Percentiles rank a stretch among this genome's conserved stretches.
These are phyloP conservation scores for Aspergillus haitiensis DNA, from an alignment of 495 filamentous ascomycete species.

Conservation along the genomic window DNA sequence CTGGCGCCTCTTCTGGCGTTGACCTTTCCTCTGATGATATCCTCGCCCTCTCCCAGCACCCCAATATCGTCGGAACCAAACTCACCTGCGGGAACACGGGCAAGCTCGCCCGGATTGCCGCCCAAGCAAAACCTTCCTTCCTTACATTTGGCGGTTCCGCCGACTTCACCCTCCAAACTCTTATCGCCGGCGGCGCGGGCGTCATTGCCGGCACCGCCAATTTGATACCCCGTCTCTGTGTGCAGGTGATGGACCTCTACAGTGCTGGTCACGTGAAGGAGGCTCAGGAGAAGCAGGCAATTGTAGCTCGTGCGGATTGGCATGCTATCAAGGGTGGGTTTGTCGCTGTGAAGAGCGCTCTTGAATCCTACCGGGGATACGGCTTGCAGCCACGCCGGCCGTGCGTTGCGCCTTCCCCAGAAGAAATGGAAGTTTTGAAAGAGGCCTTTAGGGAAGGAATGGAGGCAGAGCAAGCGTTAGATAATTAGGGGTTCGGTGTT, in stretches of 20 bases:
- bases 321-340: constrained; percentile 82
- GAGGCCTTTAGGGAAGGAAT: constrained; percentile 75
- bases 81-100: constrained; percentile 94
- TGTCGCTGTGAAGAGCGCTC: constrained; percentile 77
- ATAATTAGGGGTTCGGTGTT: constrained; percentile 22
- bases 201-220: constrained; percentile 86
- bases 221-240: constrained; percentile 74
- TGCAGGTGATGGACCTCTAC: constrained; percentile 72
- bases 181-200: constrained; percentile 81
- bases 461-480: constrained; percentile 62
- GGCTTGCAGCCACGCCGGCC: constrained; percentile 76
- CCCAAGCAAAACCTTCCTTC: constrained; percentile 63
- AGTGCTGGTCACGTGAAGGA: constrained; percentile 64
- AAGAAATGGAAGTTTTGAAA: constrained; percentile 61
- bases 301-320: constrained; percentile 86
- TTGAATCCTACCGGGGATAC: constrained; percentile 75
- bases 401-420: constrained; percentile 64
- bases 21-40: constrained; percentile 84
- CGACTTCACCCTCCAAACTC: constrained; percentile 84
- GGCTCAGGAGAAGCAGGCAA: constrained; percentile 73
- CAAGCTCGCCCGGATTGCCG: constrained; percentile 79
- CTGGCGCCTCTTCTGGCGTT: constrained; percentile 74
- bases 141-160: constrained; percentile 84
- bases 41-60: constrained; percentile 68
- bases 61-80: constrained; percentile 89